A percentile compares a stretch with the other conserved stretches of the same genome.
Evolutionary conservation across 23 red algal genomes (phyloP).

Genomic region (Gracilaria domingensis): DNA sequence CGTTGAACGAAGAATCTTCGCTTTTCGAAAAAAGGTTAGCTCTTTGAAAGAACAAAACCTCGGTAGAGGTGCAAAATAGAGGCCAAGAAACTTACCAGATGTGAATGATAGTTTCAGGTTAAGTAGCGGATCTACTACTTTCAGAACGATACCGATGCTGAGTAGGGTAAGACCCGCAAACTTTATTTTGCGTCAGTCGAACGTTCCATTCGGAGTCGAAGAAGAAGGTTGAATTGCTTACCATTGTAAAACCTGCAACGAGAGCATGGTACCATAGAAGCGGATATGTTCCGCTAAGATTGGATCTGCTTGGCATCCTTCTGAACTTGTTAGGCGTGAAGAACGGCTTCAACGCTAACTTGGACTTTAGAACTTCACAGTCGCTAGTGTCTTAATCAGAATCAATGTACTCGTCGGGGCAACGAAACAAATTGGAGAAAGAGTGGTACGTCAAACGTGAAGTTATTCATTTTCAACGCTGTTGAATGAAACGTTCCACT

Average conservation of each 20-base stretch:
- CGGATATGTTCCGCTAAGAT: not conserved
- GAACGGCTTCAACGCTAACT: not conserved
- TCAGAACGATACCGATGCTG: slow-evolving; percentile 5
- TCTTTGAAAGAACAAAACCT: not conserved
- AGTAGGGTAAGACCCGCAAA: slow-evolving; percentile 22
- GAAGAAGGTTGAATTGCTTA: not conserved
- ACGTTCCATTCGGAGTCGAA: not conserved
- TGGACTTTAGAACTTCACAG: not conserved
- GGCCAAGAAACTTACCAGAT: slow-evolving; percentile 15
- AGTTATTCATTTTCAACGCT: no score
- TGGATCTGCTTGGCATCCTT: not conserved
- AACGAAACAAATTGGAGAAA: no score
- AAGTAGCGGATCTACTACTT: slow-evolving; percentile 10
- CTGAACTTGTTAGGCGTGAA: not conserved
- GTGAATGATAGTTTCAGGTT: slow-evolving; percentile 27
- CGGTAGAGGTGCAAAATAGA: not conserved
- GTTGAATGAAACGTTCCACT: not conserved
- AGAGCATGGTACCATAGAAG: slow-evolving; percentile 28
- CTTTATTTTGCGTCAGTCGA: slow-evolving; percentile 4
- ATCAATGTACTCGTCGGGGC: not conserved
- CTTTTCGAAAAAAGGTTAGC: not conserved
- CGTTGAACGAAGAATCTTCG: slow-evolving; percentile 24
- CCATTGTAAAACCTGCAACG: slow-evolving; percentile 35
- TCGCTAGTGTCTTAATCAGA: not conserved
- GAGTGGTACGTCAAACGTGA: no score